phyloP scores from a whole-genome alignment of 352 stramenopile genomes.

The Phytophthora pistaciae region DNA sequence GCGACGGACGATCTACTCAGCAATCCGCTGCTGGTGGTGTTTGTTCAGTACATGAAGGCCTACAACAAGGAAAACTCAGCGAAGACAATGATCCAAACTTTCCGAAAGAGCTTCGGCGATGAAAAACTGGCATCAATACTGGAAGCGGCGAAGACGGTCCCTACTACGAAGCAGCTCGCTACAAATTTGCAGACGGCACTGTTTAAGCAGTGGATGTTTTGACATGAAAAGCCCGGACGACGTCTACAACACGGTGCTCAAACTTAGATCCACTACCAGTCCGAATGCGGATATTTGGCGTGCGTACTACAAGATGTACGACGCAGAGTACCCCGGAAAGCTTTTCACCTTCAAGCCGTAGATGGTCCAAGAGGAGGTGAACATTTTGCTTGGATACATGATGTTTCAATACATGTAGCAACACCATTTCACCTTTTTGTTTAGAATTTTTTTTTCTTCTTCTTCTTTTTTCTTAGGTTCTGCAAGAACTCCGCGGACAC shows the following conservation, averaged over 20 bases:
- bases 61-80: neutral
- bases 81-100: constrained; percentile 14
- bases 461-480: too few relatives aligned
- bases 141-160: neutral
- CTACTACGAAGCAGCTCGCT: constrained; percentile 3
- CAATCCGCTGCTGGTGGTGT: neutral
- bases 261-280: neutral
- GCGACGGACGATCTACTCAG: neutral
- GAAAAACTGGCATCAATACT: constrained; percentile 22
- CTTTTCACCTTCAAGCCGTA: constrained; percentile 16
- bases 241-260: constrained; percentile 17
- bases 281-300: constrained; percentile 17
- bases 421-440: too few relatives aligned
- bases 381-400: too few relatives aligned
- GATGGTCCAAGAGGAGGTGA: too few relatives aligned
- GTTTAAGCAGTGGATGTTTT: constrained; percentile 26
- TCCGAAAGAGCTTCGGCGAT: constrained; percentile 23
- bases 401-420: too few relatives aligned
- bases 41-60: neutral
- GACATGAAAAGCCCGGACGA: constrained; percentile 4
- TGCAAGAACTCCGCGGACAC: too few relatives aligned
- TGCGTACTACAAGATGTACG: constrained; percentile 24
- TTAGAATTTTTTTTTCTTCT: too few relatives aligned
- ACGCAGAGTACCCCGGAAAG: neutral
- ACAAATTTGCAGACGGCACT: constrained; percentile 16